phyloP scores from a whole-genome alignment of 768 basidiomycete genomes.

The Psilocybe sp. region DNA sequence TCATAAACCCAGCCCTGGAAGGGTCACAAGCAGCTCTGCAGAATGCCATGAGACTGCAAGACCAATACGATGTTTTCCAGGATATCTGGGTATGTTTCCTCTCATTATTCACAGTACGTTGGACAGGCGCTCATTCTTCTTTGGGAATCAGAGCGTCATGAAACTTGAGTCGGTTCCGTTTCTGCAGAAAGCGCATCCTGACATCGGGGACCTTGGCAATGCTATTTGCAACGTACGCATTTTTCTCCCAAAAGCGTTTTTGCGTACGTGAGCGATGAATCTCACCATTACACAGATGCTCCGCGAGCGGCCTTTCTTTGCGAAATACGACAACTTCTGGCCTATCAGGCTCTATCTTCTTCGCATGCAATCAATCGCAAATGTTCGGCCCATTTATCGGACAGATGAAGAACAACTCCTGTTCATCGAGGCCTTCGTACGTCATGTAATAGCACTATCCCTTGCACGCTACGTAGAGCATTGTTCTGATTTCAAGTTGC shows the following conservation, averaged over 20 bases:
- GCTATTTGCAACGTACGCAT: no score
- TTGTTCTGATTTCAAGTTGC: no score
- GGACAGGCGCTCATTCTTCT: neutral
- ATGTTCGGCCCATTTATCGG: neutral
- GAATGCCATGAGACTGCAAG: constrained; percentile 9
- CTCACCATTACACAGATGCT: neutral
- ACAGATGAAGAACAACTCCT: constrained; percentile 1
- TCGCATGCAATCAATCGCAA: neutral
- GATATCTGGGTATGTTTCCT: constrained; percentile 6
- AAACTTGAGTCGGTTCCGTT: no score
- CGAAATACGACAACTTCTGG: constrained; percentile 7
- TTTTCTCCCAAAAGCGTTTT: no score
- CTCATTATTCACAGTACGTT: neutral
- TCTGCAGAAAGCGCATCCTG: no score
- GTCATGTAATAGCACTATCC: neutral
- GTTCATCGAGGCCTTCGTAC: constrained; percentile 9
- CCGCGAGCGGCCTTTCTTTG: neutral
- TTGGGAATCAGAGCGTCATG: neutral
- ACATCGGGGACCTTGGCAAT: no score
- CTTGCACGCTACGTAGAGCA: no score
- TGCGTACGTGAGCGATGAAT: neutral
- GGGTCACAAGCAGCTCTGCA: constrained; percentile 3
- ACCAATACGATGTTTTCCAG: constrained; percentile 7
- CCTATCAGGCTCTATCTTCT: constrained; percentile 7
- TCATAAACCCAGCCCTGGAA: constrained; percentile 2